Base-by-base conservation (phyloP, 352 stramenopile genomes). In the Phytophthora sansomeana region DNA sequence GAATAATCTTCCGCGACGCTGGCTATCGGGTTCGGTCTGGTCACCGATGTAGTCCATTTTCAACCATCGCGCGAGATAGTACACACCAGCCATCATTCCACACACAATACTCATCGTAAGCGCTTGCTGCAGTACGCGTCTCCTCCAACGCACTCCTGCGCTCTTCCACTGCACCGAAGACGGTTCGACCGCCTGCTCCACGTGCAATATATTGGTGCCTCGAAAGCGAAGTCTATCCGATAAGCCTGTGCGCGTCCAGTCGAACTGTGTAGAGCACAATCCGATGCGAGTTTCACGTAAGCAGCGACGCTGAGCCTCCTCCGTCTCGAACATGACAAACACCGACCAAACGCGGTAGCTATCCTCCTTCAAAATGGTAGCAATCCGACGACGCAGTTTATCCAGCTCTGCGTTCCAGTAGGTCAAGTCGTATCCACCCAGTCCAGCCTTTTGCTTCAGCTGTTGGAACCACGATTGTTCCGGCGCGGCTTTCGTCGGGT, bases 321-420 rank as follows among this genome's bases (percentile, higher is more conserved):
- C 86, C 17, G 69, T 87, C 63, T 92, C 82, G 54, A 94, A 94
- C 76, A 85, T 89, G 32, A 91, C 78, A 58, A 91, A 93, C 5
- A 95, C 85, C 0, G 74, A 85, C 77, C 77, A 90, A n/a, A 86
- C 81, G 8, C 63, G 75, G 62, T 83, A 90, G 9, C 69, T 83
- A 30, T 84, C 74, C 10, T 73, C 36, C 6, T 64, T 41, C 38
- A 84, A 32, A 33, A 89, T 67, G 11, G 38, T 58, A n/a, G 65
- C 52, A 16, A 90, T 78, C 1, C 61, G 67, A 46, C 77, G 67
- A 5, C 83, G 71, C 38, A 89, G 52, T 30, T 61, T 44, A 66
- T 84, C 77, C 11, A 94, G 64, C 63, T 86, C 42, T 19, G 70
- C 47, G 19, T 78, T 73, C 86, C 82, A 92, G 71, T 91, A 93